Percentiles rank a stretch among this genome's conserved stretches.
Evolutionary conservation across 2,329 filamentous ascomycete species (phyloP).

Genomic region (Apiospora saccharicola): DNA sequence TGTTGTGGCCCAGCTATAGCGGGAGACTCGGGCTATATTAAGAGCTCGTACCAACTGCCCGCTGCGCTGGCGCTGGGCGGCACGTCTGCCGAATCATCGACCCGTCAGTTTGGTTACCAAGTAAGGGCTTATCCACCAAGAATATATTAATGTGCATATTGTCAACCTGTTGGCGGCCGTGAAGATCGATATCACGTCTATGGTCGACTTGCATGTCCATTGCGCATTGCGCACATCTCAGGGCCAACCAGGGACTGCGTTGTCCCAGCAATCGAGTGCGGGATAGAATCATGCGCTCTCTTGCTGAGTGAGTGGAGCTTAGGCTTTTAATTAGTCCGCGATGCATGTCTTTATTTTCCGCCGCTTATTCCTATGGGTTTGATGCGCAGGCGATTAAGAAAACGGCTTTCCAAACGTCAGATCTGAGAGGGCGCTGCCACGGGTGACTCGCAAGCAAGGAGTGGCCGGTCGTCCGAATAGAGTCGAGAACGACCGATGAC

Average conservation of each 20-base stretch:
- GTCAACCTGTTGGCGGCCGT: neutral
- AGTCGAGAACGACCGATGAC: neutral
- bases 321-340: neutral
- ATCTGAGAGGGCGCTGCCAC: neutral
- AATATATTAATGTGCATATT: neutral
- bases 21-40: conserved; percentile 1
- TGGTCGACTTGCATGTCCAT: neutral
- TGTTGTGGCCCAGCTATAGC: neutral
- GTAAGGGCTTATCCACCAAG: neutral
- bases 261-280: neutral
- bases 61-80: neutral
- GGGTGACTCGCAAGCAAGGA: neutral
- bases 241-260: neutral
- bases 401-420: neutral
- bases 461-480: neutral
- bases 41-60: conserved; percentile 6
- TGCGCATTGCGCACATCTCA: neutral
- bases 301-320: neutral
- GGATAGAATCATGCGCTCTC: neutral
- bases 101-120: conserved; percentile 1
- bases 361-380: neutral
- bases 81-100: neutral
- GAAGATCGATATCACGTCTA: neutral
- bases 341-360: neutral
- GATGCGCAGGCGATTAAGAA: neutral